Evolutionary conservation across 1,139 yeast genomes (phyloP).

Genomic region (Diutina mesorugosa): DNA sequence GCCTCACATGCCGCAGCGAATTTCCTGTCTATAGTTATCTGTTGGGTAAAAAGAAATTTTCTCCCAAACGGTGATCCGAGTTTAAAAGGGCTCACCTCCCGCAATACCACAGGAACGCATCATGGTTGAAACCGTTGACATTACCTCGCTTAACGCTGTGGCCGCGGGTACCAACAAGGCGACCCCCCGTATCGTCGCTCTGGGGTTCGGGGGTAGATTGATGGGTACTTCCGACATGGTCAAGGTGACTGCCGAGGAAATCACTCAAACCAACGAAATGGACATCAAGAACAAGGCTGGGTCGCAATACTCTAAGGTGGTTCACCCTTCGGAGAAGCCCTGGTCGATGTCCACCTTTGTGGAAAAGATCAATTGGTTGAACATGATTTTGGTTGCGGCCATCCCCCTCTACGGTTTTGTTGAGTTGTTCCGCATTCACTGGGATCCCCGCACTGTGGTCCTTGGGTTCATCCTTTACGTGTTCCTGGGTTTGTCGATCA

Average conservation of each 20-base stretch:
- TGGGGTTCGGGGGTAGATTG: constrained; percentile 63
- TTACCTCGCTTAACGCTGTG: constrained; percentile 67
- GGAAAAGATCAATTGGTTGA: constrained; percentile 87
- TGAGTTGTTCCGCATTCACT: constrained; percentile 34
- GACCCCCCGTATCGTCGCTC: constrained; percentile 57
- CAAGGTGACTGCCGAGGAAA: constrained; percentile 50
- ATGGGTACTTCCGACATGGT: constrained; percentile 74
- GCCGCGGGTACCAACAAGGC: constrained; percentile 81
- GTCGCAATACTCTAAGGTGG: constrained; percentile 30
- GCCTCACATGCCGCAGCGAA: neutral
- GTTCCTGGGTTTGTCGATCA: constrained; percentile 77
- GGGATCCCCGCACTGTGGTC: constrained; percentile 45
- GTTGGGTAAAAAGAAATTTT: constrained; percentile 3
- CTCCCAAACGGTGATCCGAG: neutral
- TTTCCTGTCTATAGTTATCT: neutral
- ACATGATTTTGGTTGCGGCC: constrained; percentile 60
- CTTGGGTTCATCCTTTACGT: constrained; percentile 54
- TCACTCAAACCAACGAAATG: constrained; percentile 37
- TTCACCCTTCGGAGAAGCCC: constrained; percentile 85
- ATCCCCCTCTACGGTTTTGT: constrained; percentile 58
- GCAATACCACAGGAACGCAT: neutral
- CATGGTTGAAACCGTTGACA: constrained; percentile 44
- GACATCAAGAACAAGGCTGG: constrained; percentile 36
- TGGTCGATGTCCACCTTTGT: constrained; percentile 80
- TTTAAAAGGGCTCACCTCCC: neutral